phyloP scores from a whole-genome alignment of 2,329 filamentous ascomycete species.

The Penicillium psychrosexuale region DNA sequence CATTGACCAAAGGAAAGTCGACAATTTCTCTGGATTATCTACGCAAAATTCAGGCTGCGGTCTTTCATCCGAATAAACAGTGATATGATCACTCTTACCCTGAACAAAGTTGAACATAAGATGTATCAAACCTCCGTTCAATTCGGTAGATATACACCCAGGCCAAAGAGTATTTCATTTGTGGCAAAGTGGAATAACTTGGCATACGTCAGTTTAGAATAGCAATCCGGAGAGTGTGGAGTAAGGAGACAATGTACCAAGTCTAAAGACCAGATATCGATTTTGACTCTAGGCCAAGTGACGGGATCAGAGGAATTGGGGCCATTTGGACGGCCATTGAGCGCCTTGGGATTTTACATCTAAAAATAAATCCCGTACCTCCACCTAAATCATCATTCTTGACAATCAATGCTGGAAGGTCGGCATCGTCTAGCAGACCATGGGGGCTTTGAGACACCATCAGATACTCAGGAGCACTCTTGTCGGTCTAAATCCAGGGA shows the following conservation, averaged over 20 bases:
- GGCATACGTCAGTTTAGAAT: background rate
- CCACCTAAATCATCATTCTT: conserved; percentile 12
- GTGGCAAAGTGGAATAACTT: background rate
- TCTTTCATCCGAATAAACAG: background rate
- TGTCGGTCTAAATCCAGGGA: conserved; percentile 2
- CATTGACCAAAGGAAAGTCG: background rate
- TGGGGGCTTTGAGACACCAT: conserved; percentile 2
- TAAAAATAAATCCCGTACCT: background rate
- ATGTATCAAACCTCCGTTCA: background rate
- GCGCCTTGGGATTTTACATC: background rate
- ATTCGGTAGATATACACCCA: background rate
- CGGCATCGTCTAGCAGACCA: conserved; percentile 5
- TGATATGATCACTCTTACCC: background rate
- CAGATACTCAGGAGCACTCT: conserved; percentile 9
- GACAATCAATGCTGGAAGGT: background rate
- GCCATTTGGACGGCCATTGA: background rate
- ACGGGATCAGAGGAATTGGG: background rate
- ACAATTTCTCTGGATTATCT: background rate
- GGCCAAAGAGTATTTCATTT: background rate
- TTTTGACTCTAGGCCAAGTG: background rate
- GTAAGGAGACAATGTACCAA: background rate
- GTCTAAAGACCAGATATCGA: background rate
- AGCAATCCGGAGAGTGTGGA: background rate
- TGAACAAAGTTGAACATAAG: background rate
- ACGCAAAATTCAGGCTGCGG: background rate